These are phyloP conservation scores for Aspergillus eucalypticola DNA, from an alignment of 2,329 filamentous ascomycete genomes.

Conservation along the genomic window DNA sequence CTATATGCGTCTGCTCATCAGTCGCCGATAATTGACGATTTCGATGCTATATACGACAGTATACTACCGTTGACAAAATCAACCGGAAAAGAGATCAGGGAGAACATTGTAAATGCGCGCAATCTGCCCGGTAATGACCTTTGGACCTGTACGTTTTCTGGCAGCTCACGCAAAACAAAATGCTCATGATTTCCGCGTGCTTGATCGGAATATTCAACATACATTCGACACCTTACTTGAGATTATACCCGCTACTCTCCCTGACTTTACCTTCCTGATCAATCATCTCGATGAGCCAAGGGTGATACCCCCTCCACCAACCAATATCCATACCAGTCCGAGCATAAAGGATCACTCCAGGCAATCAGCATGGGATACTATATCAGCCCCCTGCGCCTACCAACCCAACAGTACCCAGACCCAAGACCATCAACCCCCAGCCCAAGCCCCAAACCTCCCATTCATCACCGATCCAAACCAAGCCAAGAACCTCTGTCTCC, in stretches of 20 bases:
- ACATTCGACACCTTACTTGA: slow-evolving; percentile 4
- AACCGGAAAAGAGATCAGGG: slow-evolving; percentile 5
- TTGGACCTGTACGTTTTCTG: slow-evolving; percentile 14
- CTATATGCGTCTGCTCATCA: slow-evolving; percentile 11
- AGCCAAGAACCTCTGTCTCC: slow-evolving; percentile 9
- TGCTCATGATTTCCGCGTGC: slow-evolving; percentile 7
- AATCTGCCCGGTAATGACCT: slow-evolving; percentile 2
- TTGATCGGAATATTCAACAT: slow-evolving; percentile 11
- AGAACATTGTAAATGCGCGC: not conserved
- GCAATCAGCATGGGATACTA: slow-evolving; percentile 7
- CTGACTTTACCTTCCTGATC: slow-evolving; percentile 13
- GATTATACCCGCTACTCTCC: slow-evolving; percentile 2
- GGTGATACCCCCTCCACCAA: slow-evolving; percentile 6
- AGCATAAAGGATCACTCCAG: not conserved
- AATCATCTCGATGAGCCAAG: slow-evolving; percentile 19
- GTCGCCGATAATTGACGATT: slow-evolving; percentile 16
- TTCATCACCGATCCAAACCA: slow-evolving; percentile 8
- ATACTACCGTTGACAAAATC: slow-evolving; percentile 10
- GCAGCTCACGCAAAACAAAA: not conserved
- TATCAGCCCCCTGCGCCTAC: slow-evolving; percentile 8
- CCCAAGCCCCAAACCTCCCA: slow-evolving; percentile 5
- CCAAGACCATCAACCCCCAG: not conserved
- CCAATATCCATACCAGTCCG: not conserved
- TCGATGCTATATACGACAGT: slow-evolving; percentile 5
- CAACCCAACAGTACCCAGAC: not conserved